These are phyloP conservation scores for Pleurotus tuber-regium DNA, from an alignment of 768 basidiomycete species.

Conservation along the genomic window DNA sequence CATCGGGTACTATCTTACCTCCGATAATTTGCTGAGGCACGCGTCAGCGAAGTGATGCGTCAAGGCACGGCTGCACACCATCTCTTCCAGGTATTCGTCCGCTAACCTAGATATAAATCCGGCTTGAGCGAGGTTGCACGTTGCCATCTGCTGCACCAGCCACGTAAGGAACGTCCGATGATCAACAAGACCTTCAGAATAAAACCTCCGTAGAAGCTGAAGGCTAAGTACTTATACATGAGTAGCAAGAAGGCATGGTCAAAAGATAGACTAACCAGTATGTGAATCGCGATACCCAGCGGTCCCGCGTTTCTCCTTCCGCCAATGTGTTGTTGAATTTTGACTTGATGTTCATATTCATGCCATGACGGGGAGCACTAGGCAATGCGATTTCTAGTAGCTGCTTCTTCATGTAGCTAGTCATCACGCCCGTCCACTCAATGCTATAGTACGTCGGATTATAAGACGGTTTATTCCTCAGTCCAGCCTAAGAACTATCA, in stretches of 20 bases:
- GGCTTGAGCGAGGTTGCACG: constrained; percentile 78
- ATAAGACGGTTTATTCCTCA: constrained; percentile 77
- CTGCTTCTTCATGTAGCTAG: constrained; percentile 81
- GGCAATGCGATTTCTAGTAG: constrained; percentile 77
- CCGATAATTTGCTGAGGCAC: constrained; percentile 61
- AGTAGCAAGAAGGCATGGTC: background rate
- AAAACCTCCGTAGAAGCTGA: constrained; percentile 70
- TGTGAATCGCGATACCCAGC: constrained; percentile 76
- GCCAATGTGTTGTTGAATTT: constrained; percentile 80
- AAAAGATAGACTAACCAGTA: constrained; percentile 55
- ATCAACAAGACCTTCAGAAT: constrained; percentile 79
- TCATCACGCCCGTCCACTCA: constrained; percentile 83
- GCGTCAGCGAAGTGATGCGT: constrained; percentile 71
- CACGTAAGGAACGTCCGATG: constrained; percentile 73
- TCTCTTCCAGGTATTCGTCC: constrained; percentile 76
- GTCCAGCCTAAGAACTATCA: constrained; percentile 66
- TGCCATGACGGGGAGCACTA: constrained; percentile 68
- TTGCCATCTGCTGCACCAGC: constrained; percentile 75
- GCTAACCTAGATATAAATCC: constrained; percentile 73
- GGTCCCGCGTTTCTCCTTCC: constrained; percentile 65
- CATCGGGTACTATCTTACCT: constrained; percentile 38
- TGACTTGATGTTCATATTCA: constrained; percentile 81
- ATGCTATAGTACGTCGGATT: constrained; percentile 81
- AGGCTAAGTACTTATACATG: constrained; percentile 40
- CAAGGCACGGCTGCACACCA: constrained; percentile 65